phyloP scores from a whole-genome alignment of 805 yeast species.

The Kockiozyma suomiensis region DNA sequence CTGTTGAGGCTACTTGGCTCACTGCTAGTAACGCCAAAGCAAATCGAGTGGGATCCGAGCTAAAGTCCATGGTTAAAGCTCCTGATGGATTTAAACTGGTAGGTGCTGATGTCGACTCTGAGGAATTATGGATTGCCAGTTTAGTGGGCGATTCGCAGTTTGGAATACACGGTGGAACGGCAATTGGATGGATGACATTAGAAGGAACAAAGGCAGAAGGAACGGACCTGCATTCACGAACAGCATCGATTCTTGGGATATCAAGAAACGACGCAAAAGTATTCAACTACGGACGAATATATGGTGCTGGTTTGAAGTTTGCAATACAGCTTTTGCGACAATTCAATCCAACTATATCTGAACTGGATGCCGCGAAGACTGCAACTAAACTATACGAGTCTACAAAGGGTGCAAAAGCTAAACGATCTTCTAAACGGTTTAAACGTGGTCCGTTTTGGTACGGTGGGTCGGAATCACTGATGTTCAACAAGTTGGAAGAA shows the following conservation, averaged over 20 bases:
- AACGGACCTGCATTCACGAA: constrained; percentile 92
- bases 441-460: constrained; percentile 44
- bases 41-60: constrained; percentile 86
- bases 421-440: constrained; percentile 41
- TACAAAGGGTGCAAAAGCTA: constrained; percentile 71
- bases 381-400: constrained; percentile 72
- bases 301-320: constrained; percentile 94
- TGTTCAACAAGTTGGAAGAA: constrained; percentile 84
- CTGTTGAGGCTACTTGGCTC: constrained; percentile 96
- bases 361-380: constrained; percentile 62
- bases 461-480: constrained; percentile 94
- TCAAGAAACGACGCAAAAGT: constrained; percentile 90
- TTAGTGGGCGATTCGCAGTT: constrained; percentile 90
- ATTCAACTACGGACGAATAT: constrained; percentile 94
- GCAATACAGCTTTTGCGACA: constrained; percentile 82
- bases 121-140: constrained; percentile 97
- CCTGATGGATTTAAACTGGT: constrained; percentile 90
- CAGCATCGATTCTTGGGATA: constrained; percentile 87
- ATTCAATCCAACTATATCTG: constrained; percentile 72
- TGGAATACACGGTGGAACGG: constrained; percentile 90
- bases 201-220: constrained; percentile 92
- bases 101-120: constrained; percentile 99
- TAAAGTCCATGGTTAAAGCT: constrained; percentile 82
- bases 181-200: constrained; percentile 98
- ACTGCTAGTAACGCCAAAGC: constrained; percentile 94